Base-by-base conservation (phyloP, 73 alveolate genomes). In the Halteria grandinella region DNA sequence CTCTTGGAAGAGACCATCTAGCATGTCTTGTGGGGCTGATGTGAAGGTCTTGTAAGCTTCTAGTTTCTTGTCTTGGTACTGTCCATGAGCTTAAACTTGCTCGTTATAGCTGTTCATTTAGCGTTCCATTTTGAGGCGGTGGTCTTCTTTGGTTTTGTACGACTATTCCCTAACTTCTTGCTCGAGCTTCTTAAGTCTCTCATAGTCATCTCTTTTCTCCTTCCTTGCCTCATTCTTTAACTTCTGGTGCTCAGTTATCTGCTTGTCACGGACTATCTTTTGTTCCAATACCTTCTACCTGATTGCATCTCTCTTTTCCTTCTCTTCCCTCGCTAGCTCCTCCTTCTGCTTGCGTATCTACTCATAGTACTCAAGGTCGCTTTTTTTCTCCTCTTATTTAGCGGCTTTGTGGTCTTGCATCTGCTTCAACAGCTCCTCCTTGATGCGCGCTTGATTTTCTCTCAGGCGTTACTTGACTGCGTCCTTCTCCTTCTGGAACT, bases 401-500 rank as follows among this genome's bases (percentile, higher is more conserved):
- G 31, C 51, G 31, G 31, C 36, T 33, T 57, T 57, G 6, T 32
- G 3, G n/a, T 57, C 74, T 57, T 57, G 18, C 12, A 57, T 54
- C 18, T 62, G 44, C 21, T 41, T 17, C 23, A 37, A 57, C 6
- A 62, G 44, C 15, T 62, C 78, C 20, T 14, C 40, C 23, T 62
- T 39, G 41, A 62, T 37, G 5, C 47, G n/a, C 15, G 4, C 14
- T 21, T 62, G 37, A 18, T 40, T 62, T 1, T 62, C 78, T n/a
- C 57, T 39, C 18, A 37, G 17, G 17, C 50, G 12, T 24, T 40
- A 18, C 78, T 62, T 62, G 1, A 60, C 78, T 23, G 33, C 78
- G 5, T 62, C 78, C 44, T 62, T 12, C 23, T 62, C 78, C 20
- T 24, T 36, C 12, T 62, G 45, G 43, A 62, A 62, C 24, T 62